phyloP scores from a whole-genome alignment of 140 eudicot genomes.

The Oenanthe javanica region DNA sequence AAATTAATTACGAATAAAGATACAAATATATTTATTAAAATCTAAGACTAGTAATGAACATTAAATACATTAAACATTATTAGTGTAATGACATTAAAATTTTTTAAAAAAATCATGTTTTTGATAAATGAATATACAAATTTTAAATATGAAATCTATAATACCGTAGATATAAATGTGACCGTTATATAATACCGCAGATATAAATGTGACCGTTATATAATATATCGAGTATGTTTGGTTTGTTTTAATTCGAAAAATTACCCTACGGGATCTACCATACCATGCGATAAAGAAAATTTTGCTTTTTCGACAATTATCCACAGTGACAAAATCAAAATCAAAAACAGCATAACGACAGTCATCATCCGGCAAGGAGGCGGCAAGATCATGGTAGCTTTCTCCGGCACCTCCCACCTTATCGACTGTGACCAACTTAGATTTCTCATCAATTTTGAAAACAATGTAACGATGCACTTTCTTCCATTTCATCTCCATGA shows the following conservation, averaged over 20 bases:
- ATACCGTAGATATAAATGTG: background rate
- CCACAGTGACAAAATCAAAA: conserved; percentile 81
- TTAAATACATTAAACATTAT: too few species aligned
- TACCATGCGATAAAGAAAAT: conserved; percentile 95
- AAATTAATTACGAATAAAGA: too few species aligned
- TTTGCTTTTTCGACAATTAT: conserved; percentile 87
- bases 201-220: background rate
- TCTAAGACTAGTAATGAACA: too few species aligned
- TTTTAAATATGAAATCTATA: background rate
- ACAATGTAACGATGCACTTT: conserved; percentile 66
- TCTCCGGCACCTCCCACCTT: conserved; percentile 75
- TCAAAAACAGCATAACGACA: conserved; percentile 94
- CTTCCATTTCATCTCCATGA: conserved; percentile 97
- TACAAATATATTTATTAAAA: too few species aligned
- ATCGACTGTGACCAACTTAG: conserved; percentile 62
- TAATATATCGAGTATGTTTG: background rate
- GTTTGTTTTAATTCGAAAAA: background rate
- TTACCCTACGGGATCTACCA: background rate
- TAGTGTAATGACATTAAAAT: background rate
- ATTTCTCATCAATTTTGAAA: conserved; percentile 73
- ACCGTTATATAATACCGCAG: too few species aligned
- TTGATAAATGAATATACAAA: background rate
- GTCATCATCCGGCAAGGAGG: conserved; percentile 75
- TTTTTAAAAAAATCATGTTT: background rate
- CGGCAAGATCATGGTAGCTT: conserved; percentile 62